phyloP scores from a whole-genome alignment of 1,284 basidiomycete genomes.

The Lignosus rhinocerotis region DNA sequence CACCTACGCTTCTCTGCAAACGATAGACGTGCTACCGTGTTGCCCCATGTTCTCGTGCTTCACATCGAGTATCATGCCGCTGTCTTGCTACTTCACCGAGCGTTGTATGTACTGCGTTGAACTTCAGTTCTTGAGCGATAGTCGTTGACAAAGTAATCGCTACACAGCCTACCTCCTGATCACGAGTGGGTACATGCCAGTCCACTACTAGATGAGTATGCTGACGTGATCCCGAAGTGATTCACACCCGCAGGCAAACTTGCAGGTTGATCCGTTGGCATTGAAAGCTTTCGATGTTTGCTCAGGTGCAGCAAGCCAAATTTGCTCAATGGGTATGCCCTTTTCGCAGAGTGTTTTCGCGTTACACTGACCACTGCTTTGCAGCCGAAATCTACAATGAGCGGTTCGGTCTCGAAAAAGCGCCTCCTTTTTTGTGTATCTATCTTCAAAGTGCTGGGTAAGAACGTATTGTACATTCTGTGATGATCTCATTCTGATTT shows the following conservation, averaged over 20 bases:
- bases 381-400: slow-evolving; percentile 61
- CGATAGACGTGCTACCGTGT: slow-evolving; percentile 50
- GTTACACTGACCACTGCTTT: neutral
- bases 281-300: slow-evolving; percentile 76
- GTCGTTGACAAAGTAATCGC: neutral
- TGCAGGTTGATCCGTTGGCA: slow-evolving; percentile 18
- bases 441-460: slow-evolving; percentile 78
- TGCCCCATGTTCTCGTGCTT: slow-evolving; percentile 68
- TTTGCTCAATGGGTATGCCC: slow-evolving; percentile 64
- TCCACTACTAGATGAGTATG: neutral
- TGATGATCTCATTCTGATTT: neutral
- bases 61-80: slow-evolving; percentile 81
- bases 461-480: slow-evolving; percentile 28
- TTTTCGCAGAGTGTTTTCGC: neutral
- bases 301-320: slow-evolving; percentile 73
- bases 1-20: slow-evolving; percentile 59
- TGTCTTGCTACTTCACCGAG: slow-evolving; percentile 76
- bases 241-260: neutral
- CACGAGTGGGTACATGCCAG: slow-evolving; percentile 45
- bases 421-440: slow-evolving; percentile 72
- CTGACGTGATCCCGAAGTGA: neutral
- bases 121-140: neutral
- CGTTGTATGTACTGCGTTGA: slow-evolving; percentile 61
- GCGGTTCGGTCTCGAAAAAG: slow-evolving; percentile 60
- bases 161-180: slow-evolving; percentile 64